These are phyloP conservation scores for Candida pseudocylindracea DNA, from an alignment of 1,139 yeast genomes.

Conservation along the genomic window DNA sequence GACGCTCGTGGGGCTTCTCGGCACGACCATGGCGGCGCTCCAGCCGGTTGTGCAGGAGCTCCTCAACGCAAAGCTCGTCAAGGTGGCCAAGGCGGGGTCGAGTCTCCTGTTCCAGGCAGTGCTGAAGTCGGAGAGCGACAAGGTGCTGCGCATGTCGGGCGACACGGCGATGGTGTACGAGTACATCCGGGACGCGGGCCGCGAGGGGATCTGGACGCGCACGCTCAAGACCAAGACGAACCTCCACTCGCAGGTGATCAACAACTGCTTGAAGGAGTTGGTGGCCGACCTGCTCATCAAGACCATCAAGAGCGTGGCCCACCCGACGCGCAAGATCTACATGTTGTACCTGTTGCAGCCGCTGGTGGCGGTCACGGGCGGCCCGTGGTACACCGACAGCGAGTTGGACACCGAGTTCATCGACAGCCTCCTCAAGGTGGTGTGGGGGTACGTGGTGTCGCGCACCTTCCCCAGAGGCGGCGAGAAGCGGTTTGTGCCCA, in stretches of 20 bases:
- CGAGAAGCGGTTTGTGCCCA: slow-evolving; percentile 14
- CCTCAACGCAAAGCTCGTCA: slow-evolving; percentile 39
- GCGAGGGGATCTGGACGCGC: slow-evolving; percentile 95
- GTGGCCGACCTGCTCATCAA: slow-evolving; percentile 77
- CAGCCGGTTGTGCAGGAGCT: slow-evolving; percentile 45
- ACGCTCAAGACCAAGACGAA: slow-evolving; percentile 82
- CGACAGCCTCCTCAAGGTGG: slow-evolving; percentile 57
- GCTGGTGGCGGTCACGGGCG: slow-evolving; percentile 90
- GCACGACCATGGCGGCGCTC: slow-evolving; percentile 18
- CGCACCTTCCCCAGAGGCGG: slow-evolving; percentile 35
- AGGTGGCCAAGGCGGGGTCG: slow-evolving; percentile 40
- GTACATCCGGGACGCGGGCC: slow-evolving; percentile 75
- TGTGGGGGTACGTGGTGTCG: slow-evolving; percentile 71
- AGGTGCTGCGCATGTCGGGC: slow-evolving; percentile 49
- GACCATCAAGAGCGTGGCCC: slow-evolving; percentile 77
- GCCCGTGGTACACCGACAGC: slow-evolving; percentile 97
- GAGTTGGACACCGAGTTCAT: slow-evolving; percentile 90
- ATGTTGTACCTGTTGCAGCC: slow-evolving; percentile 91
- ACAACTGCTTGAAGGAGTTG: slow-evolving; percentile 60
- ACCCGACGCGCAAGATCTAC: slow-evolving; percentile 90
- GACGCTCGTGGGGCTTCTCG: slow-evolving; percentile 26
- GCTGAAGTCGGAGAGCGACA: slow-evolving; percentile 39
- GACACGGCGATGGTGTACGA: slow-evolving; percentile 89
- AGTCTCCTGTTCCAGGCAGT: slow-evolving; percentile 58
- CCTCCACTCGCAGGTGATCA: slow-evolving; percentile 80